Evolutionary conservation across 805 yeast genomes (phyloP), one percentile per base, ranked within the genome.

Genomic region (Teunomyces kruisii): DNA sequence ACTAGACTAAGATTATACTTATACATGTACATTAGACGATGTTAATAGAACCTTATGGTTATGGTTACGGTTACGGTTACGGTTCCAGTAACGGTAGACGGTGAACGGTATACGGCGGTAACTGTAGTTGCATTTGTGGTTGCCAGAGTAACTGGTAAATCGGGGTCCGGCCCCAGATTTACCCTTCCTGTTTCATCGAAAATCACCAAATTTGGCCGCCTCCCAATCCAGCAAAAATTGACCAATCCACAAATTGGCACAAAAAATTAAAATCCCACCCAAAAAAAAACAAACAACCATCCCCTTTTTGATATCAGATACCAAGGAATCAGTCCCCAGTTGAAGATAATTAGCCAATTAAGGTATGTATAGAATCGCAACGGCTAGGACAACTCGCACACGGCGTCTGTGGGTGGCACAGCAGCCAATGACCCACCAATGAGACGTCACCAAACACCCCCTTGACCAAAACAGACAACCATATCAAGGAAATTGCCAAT

Each of bases 151-250:
- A 16, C 27, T 42, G 38, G 46, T 43, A 43, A 43, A 8, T 16
- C 6, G 4, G 26, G 14, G 30, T 22, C 36, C 42, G 39, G 38
- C 19, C 38, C 26, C 38, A 12, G 26, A 35, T n/a, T 35, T 35
- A 35, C 38, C 47, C 43, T 44, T 44, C 47, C 47, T 29, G 43
- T 32, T 45, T 42, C 37, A 45, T 39, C 35, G 32, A 40, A 38
- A 42, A 45, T 45, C 45, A 36, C 48, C 48, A 30, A 38, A 36
- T 45, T 42, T 14, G 48, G 41, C 30, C 45, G 42, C 45, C 32
- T 19, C 36, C 31, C 43, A 30, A 41, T 32, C 33, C 27, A 39
- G 41, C 29, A 39, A 39, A 26, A 39, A 39, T 22, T 38, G 29
- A 38, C 30, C 32, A 38, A 38, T 38, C 40, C 40, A 26, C 40